These are phyloP conservation scores for Phytophthora pisi DNA, from an alignment of 352 stramenopile genomes.

Conservation along the genomic window DNA sequence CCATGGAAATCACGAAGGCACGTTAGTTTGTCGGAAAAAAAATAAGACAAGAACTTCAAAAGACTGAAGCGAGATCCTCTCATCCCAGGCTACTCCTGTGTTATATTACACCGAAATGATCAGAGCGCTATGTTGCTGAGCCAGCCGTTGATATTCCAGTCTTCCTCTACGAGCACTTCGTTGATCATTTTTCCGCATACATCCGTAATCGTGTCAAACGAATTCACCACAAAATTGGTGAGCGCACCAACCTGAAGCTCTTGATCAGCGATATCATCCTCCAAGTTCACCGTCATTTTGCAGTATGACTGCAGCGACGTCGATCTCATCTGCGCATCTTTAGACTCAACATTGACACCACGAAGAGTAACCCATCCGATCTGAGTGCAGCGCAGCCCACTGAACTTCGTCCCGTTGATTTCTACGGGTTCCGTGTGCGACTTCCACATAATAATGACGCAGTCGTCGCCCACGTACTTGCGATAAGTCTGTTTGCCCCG, in stretches of 20 bases:
- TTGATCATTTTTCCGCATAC: constrained; percentile 42
- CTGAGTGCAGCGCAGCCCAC: constrained; percentile 39
- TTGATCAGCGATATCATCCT: constrained; percentile 57
- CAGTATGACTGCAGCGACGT: constrained; percentile 62
- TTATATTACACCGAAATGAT: too few relatives aligned
- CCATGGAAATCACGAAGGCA: too few relatives aligned
- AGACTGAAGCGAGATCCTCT: too few relatives aligned
- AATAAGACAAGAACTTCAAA: too few relatives aligned
- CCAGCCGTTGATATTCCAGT: constrained; percentile 48
- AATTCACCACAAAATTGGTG: constrained; percentile 54
- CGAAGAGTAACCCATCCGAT: constrained; percentile 38
- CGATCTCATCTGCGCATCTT: constrained; percentile 18
- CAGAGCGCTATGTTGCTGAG: constrained; percentile 26
- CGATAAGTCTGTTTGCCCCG: constrained; percentile 54
- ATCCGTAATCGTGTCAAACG: constrained; percentile 38
- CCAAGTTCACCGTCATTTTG: constrained; percentile 50
- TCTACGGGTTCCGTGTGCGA: constrained; percentile 53
- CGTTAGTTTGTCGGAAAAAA: too few relatives aligned
- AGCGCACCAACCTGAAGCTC: constrained; percentile 46
- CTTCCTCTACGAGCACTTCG: constrained; percentile 48
- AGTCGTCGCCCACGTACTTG: constrained; percentile 42
- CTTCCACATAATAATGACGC: constrained; percentile 52
- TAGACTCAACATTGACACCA: constrained; percentile 9
- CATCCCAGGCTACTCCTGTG: too few relatives aligned
- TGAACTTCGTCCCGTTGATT: constrained; percentile 40